These are phyloP conservation scores for Neobulgaria alba DNA, from an alignment of 2,329 filamentous ascomycete genomes.

Conservation along the genomic window DNA sequence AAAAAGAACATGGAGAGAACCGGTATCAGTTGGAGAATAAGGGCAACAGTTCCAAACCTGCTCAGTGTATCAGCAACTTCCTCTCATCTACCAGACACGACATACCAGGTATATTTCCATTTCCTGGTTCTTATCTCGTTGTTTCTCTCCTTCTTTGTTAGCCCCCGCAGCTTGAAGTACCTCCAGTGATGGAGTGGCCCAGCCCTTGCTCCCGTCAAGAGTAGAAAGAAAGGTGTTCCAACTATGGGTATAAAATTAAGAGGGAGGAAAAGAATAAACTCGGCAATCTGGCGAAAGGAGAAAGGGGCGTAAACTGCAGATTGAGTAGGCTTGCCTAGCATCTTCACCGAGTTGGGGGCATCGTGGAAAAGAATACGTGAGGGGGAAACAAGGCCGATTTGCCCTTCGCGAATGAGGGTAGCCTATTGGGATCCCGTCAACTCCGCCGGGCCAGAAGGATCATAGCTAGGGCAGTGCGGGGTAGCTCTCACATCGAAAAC, in stretches of 20 bases:
- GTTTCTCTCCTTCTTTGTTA: constrained; percentile 66
- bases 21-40: constrained; percentile 80
- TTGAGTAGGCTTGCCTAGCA: constrained; percentile 69
- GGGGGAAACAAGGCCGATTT: constrained; percentile 58
- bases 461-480: not conserved
- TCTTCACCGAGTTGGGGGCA: constrained; percentile 63
- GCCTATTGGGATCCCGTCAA: constrained; percentile 27
- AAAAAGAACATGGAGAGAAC: constrained; percentile 91
- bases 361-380: constrained; percentile 59
- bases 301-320: constrained; percentile 79
- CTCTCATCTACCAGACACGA: not conserved
- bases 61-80: constrained; percentile 8
- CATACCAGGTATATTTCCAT: constrained; percentile 77
- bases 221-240: constrained; percentile 76
- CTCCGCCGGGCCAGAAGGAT: not conserved
- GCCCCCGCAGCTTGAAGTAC: constrained; percentile 73
- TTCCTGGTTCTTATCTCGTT: constrained; percentile 56
- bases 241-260: constrained; percentile 81
- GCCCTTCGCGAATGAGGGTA: constrained; percentile 67
- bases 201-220: constrained; percentile 78
- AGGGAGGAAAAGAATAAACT: constrained; percentile 70
- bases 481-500: constrained; percentile 60
- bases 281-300: constrained; percentile 81
- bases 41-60: constrained; percentile 74
- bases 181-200: constrained; percentile 87